These are phyloP conservation scores for Fragilariopsis cylindrus DNA, from an alignment of 108 stramenopile genomes.

Conservation along the genomic window DNA sequence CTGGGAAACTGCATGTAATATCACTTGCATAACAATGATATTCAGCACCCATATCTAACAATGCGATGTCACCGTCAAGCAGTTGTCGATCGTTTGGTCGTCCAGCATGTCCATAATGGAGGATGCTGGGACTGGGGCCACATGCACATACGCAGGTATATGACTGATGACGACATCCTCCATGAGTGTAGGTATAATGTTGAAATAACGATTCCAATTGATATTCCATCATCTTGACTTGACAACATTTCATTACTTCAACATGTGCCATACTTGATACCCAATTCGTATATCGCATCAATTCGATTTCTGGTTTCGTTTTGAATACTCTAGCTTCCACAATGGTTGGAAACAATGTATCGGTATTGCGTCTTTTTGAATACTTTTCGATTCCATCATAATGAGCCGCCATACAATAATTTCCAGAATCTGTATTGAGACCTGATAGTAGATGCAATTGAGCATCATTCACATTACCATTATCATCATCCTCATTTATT, in stretches of 20 bases:
- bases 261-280: constrained; percentile 94
- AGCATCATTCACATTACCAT: too few species aligned
- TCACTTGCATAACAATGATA: constrained; percentile 95
- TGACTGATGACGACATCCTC: constrained; percentile 58
- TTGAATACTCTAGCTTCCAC: constrained; percentile 93
- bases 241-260: constrained; percentile 79
- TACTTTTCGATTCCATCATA: constrained; percentile 47
- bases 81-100: constrained; percentile 89
- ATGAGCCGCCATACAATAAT: constrained; percentile 40
- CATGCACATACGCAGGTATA: constrained; percentile 97
- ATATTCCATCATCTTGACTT: constrained; percentile 93
- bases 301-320: constrained; percentile 63
- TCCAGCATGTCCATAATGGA: constrained; percentile 85
- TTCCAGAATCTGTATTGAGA: constrained; percentile 82
- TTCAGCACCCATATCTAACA: constrained; percentile 99
- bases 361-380: constrained; percentile 31
- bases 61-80: constrained; percentile 67
- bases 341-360: constrained; percentile 75
- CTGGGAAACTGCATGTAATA: constrained; percentile 93
- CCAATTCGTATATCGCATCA: constrained; percentile 85
- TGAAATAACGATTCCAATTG: constrained; percentile 93
- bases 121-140: constrained; percentile 84
- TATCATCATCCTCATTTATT: not conserved
- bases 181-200: constrained; percentile 62
- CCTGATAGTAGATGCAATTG: constrained; percentile 60